These are phyloP conservation scores for Cystobasidium slooffiae DNA, from an alignment of 1,284 basidiomycete species.

Conservation along the genomic window DNA sequence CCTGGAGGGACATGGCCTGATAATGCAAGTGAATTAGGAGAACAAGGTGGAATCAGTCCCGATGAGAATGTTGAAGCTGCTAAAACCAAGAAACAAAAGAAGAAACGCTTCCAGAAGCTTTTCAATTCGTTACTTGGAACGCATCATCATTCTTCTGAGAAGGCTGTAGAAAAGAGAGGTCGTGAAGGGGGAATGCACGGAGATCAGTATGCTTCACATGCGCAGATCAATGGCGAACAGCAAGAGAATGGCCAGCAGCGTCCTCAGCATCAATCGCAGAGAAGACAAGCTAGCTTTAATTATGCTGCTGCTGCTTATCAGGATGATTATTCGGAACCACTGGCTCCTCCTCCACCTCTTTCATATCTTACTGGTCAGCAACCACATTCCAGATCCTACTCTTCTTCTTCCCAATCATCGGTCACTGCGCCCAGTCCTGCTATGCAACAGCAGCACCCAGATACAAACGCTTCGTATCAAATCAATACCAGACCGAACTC, in stretches of 20 bases:
- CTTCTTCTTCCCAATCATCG: conserved; percentile 40
- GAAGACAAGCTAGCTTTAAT: conserved; percentile 15
- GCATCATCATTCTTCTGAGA: neutral
- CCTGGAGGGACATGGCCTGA: conserved; percentile 37
- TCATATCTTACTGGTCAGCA: conserved; percentile 43
- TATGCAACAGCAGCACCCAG: conserved; percentile 2
- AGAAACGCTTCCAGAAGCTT: conserved; percentile 45
- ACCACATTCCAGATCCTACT: conserved; percentile 28
- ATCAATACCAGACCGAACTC: conserved; percentile 17
- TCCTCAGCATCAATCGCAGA: neutral
- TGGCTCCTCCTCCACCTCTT: conserved; percentile 38
- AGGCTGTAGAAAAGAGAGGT: neutral
- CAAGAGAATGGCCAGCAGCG: neutral
- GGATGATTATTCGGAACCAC: conserved; percentile 41
- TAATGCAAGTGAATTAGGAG: conserved; percentile 29
- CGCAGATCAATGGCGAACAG: neutral
- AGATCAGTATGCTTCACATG: neutral
- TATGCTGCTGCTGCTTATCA: conserved; percentile 31
- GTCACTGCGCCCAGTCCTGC: conserved; percentile 7
- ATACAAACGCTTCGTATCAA: neutral
- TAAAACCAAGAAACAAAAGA: conserved; percentile 34
- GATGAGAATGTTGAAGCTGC: conserved; percentile 32
- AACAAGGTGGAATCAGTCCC: conserved; percentile 32
- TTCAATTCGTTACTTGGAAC: conserved; percentile 35
- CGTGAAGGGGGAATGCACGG: neutral